phyloP scores from a whole-genome alignment of 2,329 filamentous ascomycete genomes.

The Ambrosiella beaveri region DNA sequence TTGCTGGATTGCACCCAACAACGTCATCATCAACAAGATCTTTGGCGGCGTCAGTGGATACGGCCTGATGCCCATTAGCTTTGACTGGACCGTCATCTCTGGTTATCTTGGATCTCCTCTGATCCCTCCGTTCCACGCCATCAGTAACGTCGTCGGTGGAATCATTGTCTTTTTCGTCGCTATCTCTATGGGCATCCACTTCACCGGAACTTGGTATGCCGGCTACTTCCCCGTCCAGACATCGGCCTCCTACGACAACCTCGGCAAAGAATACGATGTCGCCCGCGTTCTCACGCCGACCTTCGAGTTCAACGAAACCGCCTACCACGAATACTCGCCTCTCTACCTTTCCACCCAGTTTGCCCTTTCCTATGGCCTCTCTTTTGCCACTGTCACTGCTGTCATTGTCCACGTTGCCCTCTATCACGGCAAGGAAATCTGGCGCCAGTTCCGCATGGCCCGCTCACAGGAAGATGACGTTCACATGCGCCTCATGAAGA shows the following conservation, averaged over 20 bases:
- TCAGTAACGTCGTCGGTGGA: conserved; percentile 39
- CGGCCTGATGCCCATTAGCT: conserved; percentile 44
- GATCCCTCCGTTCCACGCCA: conserved; percentile 42
- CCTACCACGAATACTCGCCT: conserved; percentile 39
- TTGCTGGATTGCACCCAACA: conserved; percentile 45
- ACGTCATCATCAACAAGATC: conserved; percentile 44
- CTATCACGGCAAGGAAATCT: conserved; percentile 39
- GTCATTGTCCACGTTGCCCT: conserved; percentile 38
- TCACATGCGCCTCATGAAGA: conserved; percentile 45
- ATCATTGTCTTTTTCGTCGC: conserved; percentile 34
- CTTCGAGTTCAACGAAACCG: conserved; percentile 31
- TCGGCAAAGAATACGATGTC: conserved; percentile 32
- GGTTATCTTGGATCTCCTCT: conserved; percentile 40
- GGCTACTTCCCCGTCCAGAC: conserved; percentile 39
- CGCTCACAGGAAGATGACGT: conserved; percentile 40
- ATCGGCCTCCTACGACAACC: conserved; percentile 39
- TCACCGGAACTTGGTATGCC: conserved; percentile 28
- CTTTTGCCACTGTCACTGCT: conserved; percentile 49
- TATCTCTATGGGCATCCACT: conserved; percentile 28
- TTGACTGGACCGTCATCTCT: conserved; percentile 47
- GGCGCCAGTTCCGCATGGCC: conserved; percentile 35
- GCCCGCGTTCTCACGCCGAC: conserved; percentile 31
- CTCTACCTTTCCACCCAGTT: conserved; percentile 48
- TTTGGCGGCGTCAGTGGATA: conserved; percentile 46
- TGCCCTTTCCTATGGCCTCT: conserved; percentile 41